Evolutionary conservation across 192 early-diverging fungal species (phyloP).

Genomic region (Martensiomyces pterosporus): DNA sequence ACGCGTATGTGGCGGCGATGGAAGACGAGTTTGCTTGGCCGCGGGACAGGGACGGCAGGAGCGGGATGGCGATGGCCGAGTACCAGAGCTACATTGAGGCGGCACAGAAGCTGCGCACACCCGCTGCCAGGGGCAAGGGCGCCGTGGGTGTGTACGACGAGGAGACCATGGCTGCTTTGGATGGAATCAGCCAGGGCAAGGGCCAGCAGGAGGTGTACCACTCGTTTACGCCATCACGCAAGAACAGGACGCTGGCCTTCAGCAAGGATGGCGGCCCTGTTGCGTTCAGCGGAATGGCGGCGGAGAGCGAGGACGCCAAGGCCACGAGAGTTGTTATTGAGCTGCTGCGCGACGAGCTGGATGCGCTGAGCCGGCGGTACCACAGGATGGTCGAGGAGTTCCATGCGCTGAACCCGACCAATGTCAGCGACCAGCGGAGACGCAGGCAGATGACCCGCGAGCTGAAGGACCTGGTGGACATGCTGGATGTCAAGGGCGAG

Average conservation of each 20-base stretch:
- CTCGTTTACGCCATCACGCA: conserved; percentile 22
- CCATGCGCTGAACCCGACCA: conserved; percentile 20
- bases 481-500: conserved; percentile 49
- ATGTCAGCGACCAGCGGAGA: conserved; percentile 14
- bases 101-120: too few species aligned
- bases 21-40: conserved; percentile 16
- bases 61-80: too few species aligned
- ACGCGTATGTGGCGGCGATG: conserved; percentile 45
- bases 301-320: not conserved
- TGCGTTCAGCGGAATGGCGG: too few species aligned
- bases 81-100: too few species aligned
- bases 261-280: too few species aligned
- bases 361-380: conserved; percentile 47
- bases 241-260: not conserved
- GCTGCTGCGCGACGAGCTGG: conserved; percentile 41
- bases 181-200: too few species aligned
- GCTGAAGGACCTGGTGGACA: conserved; percentile 46
- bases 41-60: too few species aligned
- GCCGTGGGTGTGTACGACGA: too few species aligned
- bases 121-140: too few species aligned
- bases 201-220: conserved; percentile 9
- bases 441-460: conserved; percentile 38
- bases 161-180: conserved; percentile 1
- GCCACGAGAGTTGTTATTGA: conserved; percentile 24
- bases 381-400: conserved; percentile 37